These are phyloP conservation scores for Debaryomyces singareniensis DNA, from an alignment of 1,139 yeast genomes.

Conservation along the genomic window DNA sequence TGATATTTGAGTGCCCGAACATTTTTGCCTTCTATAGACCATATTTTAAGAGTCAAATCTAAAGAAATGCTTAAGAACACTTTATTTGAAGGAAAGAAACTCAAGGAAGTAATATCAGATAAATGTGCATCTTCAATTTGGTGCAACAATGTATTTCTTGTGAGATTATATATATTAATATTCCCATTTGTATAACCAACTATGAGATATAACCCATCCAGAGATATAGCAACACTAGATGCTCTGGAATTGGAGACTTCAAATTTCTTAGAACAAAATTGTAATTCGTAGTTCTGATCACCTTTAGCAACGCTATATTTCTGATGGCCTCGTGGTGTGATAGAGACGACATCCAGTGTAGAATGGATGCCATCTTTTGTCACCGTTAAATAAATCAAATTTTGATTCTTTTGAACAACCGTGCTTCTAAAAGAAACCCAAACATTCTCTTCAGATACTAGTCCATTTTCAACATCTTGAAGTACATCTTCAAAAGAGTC, in stretches of 20 bases:
- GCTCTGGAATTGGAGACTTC: no score
- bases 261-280: neutral
- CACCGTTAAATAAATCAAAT: constrained; percentile 12
- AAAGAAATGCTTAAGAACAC: constrained; percentile 51
- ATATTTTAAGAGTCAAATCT: constrained; percentile 52
- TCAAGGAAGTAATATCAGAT: constrained; percentile 26
- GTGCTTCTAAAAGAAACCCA: constrained; percentile 34
- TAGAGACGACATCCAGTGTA: constrained; percentile 6
- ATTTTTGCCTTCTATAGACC: constrained; percentile 48
- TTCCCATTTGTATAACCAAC: constrained; percentile 43
- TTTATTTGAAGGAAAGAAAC: constrained; percentile 54
- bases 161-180: constrained; percentile 14
- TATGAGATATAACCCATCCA: constrained; percentile 13
- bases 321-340: constrained; percentile 1
- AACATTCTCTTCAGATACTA: constrained; percentile 18
- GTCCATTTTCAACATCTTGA: constrained; percentile 21
- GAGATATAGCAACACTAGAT: constrained; percentile 3
- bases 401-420: constrained; percentile 19
- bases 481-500: constrained; percentile 36
- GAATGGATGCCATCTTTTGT: constrained; percentile 4
- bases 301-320: neutral
- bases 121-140: constrained; percentile 35
- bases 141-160: constrained; percentile 8
- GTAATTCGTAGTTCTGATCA: constrained; percentile 1
- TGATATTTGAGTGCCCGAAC: constrained; percentile 45